Base-by-base conservation (phyloP, 176 grass and related monocot species). In the Bonia amplexicaulis region DNA sequence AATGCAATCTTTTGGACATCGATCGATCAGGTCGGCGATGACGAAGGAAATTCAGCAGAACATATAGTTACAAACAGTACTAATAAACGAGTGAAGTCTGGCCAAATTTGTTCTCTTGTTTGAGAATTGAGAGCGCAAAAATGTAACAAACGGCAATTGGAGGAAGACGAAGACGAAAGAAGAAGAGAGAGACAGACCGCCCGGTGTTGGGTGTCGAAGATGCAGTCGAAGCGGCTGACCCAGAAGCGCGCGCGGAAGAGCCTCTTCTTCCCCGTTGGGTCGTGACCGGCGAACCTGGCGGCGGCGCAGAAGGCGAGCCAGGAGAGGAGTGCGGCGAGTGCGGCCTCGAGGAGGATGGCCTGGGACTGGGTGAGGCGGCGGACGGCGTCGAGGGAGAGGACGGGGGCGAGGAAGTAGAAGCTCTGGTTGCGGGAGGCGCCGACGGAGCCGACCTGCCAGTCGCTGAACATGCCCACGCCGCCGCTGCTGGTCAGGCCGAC, bases 321-420 rank as follows among this genome's bases (percentile, higher is more conserved):
- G 41, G 80, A 78, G 79, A 98, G 15, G 51, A 98, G 89, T 12
- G 74, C 19, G 41, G 86, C 69, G 66, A 93, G 74, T 31, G 91
- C 84, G 37, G 27, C 29, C 87, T 93, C 85, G 46, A 98, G 93
- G 66, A 98, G 86, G 25, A 98, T 74, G 71, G 96, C 96, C 93
- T 98, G 96, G 74, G 91, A 95, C 89, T 95, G 93, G 33, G 96
- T 98, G 87, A 98, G 82, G 78, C 87, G 87, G 82, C 88, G 84
- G 47, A 98, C 76, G 88, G 66, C 89, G 62, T 98, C 96, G 69
- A 98, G 31, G 12, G 89, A 86, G 74, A 93, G 82, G 22, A 98
- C 89, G 0, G 89, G 90, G 39, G 83, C 73, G 4, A 98, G 93
- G 76, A 95, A 92, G 87, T 89, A 92, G 49, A 88, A 77, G 31